These are phyloP conservation scores for Kodamaea suecica DNA, from an alignment of 1,139 yeast genomes.

Conservation along the genomic window DNA sequence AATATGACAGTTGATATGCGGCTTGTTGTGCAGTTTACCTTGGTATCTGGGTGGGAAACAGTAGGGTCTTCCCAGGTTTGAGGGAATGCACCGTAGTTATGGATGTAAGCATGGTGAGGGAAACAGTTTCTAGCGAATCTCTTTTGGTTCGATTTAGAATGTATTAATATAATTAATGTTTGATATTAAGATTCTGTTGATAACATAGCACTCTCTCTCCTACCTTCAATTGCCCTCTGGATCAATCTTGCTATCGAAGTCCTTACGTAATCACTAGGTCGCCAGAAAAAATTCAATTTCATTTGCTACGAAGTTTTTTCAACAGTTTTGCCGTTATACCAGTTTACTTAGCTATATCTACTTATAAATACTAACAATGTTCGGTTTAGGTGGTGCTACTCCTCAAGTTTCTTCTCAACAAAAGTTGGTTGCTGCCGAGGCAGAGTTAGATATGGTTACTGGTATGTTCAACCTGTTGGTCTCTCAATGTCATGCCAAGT, in stretches of 20 bases:
- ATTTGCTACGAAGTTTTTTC: constrained; percentile 7
- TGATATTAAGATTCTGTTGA: too few species aligned
- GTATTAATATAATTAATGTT: too few species aligned
- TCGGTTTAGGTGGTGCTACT: constrained; percentile 83
- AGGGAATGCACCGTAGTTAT: constrained; percentile 95
- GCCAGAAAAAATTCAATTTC: constrained; percentile 1
- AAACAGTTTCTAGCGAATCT: constrained; percentile 86
- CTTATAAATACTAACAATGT: constrained; percentile 29
- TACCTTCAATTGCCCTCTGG: too few species aligned
- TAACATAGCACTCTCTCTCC: too few species aligned
- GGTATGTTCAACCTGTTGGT: constrained; percentile 90
- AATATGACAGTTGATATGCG: too few species aligned
- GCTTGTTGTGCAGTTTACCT: too few species aligned
- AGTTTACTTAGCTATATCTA: neutral
- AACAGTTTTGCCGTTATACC: neutral
- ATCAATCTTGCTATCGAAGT: too few species aligned
- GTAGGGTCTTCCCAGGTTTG: constrained; percentile 92
- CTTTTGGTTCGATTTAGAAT: too few species aligned
- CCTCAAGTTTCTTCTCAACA: constrained; percentile 74
- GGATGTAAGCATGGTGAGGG: constrained; percentile 95
- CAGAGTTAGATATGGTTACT: constrained; percentile 94
- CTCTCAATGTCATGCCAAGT: constrained; percentile 86
- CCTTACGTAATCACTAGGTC: neutral
- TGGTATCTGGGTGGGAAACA: constrained; percentile 29
- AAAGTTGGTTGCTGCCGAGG: constrained; percentile 73